Conservation (phyloP, 345 rosid species). For the Gossypium ekmanianum region DNA sequence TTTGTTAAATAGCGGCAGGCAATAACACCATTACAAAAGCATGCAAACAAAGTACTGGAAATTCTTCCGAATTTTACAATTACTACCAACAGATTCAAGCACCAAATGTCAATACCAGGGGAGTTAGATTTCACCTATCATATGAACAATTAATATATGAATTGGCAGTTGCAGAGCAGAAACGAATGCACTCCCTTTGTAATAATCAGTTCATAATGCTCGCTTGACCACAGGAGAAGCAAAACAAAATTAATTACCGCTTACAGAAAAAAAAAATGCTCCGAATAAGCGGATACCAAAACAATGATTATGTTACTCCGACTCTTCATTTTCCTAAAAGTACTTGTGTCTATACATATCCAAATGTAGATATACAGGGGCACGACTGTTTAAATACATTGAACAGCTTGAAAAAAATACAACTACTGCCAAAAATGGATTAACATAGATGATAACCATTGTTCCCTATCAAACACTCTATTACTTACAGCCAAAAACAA, state of each 20-base stretch:
- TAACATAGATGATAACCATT: not conserved
- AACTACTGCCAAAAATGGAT: too few relatives aligned
- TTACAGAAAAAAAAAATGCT: not conserved
- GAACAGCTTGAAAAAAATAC: too few relatives aligned
- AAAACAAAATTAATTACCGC: not conserved
- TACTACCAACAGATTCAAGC: not conserved
- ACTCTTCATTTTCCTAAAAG: too few relatives aligned
- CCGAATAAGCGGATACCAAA: not conserved
- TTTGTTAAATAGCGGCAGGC: too few relatives aligned
- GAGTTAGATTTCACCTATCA: not conserved
- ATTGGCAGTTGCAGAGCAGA: not conserved
- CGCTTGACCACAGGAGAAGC: not conserved
- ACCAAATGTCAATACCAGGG: not conserved
- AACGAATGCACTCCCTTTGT: not conserved
- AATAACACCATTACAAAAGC: not conserved
- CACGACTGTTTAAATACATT: too few relatives aligned
- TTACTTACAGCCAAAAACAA: not conserved
- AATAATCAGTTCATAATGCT: not conserved
- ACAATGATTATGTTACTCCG: too few relatives aligned
- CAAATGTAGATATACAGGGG: too few relatives aligned
- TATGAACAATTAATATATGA: not conserved
- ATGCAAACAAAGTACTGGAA: not conserved
- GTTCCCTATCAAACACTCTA: not conserved
- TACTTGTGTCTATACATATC: too few relatives aligned
- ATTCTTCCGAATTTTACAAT: not conserved